These are phyloP conservation scores for Gremmenia infestans DNA, from an alignment of 2,329 filamentous ascomycete genomes.

Conservation along the genomic window DNA sequence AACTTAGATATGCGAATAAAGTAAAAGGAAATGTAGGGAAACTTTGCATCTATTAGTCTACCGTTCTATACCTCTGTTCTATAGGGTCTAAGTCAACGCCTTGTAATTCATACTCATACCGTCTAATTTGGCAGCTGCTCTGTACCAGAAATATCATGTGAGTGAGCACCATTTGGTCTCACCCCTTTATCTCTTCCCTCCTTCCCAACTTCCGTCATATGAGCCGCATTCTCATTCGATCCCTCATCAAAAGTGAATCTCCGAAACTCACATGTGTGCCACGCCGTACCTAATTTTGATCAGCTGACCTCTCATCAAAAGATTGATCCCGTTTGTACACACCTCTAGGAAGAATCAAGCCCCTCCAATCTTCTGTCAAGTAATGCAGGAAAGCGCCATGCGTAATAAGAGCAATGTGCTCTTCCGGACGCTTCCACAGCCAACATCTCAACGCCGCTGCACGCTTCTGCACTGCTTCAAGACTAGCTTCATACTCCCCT, in stretches of 20 bases:
- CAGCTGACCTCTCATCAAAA: background rate
- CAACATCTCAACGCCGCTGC: conserved; percentile 13
- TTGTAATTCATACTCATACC: background rate
- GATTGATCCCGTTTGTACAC: background rate
- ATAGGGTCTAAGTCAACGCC: background rate
- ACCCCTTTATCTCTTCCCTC: background rate
- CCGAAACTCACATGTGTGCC: conserved; percentile 15
- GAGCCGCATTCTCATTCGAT: conserved; percentile 14
- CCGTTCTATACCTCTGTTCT: background rate
- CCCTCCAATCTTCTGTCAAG: conserved; percentile 16
- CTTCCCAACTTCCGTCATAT: conserved; percentile 13
- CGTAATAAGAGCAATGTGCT: conserved; percentile 14
- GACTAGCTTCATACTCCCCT: conserved; percentile 13
- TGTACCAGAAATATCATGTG: conserved; percentile 10
- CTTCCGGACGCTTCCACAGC: conserved; percentile 15
- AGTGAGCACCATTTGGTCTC: conserved; percentile 12
- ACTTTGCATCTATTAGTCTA: background rate
- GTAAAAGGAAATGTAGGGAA: background rate
- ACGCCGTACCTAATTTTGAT: conserved; percentile 11
- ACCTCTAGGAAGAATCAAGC: conserved; percentile 8
- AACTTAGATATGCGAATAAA: background rate
- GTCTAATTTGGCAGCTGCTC: conserved; percentile 1
- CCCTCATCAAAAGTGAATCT: conserved; percentile 12
- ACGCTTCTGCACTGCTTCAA: conserved; percentile 8
- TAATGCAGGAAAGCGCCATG: conserved; percentile 19